Conservation (phyloP, 1,284 basidiomycete species). For the Marasmius sp. region DNA sequence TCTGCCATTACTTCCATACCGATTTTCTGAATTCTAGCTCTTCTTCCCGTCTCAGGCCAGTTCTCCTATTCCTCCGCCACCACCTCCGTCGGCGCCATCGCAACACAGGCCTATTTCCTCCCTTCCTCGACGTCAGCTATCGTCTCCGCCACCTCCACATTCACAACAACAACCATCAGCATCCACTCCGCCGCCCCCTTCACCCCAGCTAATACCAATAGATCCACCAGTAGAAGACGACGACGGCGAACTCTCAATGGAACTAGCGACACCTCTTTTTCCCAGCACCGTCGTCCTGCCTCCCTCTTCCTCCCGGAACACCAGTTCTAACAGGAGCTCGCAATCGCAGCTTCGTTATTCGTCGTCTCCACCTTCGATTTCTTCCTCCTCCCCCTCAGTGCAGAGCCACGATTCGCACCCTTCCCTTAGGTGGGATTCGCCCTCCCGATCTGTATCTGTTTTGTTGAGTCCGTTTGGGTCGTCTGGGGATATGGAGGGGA, state of each 20-base stretch:
- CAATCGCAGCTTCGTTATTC: background rate
- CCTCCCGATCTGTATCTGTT: background rate
- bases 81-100: background rate
- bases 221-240: background rate
- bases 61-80: background rate
- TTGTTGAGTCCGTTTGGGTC: background rate
- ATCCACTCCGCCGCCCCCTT: background rate
- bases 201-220: background rate
- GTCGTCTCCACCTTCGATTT: too few species aligned
- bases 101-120: background rate
- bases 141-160: background rate
- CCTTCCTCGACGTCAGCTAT: background rate
- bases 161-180: background rate
- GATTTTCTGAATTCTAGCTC: background rate
- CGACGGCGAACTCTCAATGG: constrained; percentile 11
- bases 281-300: constrained; percentile 1
- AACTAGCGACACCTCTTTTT: constrained; percentile 8
- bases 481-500: background rate
- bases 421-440: background rate
- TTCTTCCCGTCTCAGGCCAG: background rate
- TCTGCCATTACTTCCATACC: background rate
- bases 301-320: background rate
- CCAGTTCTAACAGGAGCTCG: background rate
- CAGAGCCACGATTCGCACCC: background rate
- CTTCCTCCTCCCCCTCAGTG: background rate